Percentiles rank a stretch among this genome's conserved stretches.
Evolutionary conservation across 2,329 filamentous ascomycete genomes (phyloP).

Genomic region (Dactylonectria estremocensis): DNA sequence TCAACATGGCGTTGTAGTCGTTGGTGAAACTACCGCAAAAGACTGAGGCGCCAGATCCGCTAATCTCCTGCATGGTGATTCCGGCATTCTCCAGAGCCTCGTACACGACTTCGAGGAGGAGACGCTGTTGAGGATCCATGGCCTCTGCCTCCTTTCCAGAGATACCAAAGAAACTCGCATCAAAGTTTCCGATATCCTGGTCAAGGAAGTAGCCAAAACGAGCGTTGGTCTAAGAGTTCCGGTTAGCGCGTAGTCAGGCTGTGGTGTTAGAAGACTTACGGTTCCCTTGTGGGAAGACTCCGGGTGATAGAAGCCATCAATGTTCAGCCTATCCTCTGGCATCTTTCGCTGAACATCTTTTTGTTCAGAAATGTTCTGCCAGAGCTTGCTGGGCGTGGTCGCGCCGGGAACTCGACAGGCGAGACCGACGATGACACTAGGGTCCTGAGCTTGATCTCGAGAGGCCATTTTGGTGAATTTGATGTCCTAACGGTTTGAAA

Average conservation of each 20-base stretch:
- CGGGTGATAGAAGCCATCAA: slow-evolving; percentile 57
- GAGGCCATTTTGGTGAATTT: slow-evolving; percentile 35
- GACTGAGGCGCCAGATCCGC: slow-evolving; percentile 47
- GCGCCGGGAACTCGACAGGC: slow-evolving; percentile 45
- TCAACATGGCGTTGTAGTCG: slow-evolving; percentile 46
- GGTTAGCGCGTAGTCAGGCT: not conserved
- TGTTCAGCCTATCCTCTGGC: slow-evolving; percentile 63
- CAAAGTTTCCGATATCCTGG: slow-evolving; percentile 51
- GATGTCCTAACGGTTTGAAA: not conserved
- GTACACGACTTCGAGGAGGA: slow-evolving; percentile 51
- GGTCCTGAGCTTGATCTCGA: slow-evolving; percentile 47
- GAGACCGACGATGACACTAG: slow-evolving; percentile 52
- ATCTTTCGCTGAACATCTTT: slow-evolving; percentile 55
- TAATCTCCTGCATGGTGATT: slow-evolving; percentile 46
- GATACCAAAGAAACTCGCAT: slow-evolving; percentile 59
- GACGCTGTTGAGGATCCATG: slow-evolving; percentile 57
- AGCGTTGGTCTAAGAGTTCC: slow-evolving; percentile 31
- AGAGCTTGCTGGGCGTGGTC: slow-evolving; percentile 47
- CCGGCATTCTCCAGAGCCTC: slow-evolving; percentile 52
- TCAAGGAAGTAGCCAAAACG: slow-evolving; percentile 48
- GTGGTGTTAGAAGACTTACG: not conserved
- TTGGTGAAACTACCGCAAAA: slow-evolving; percentile 51
- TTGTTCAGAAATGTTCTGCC: slow-evolving; percentile 50
- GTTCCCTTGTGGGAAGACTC: slow-evolving; percentile 43
- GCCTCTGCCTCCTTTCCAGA: slow-evolving; percentile 55